Conservation (phyloP, 164 flowering plant species). For the Akebia trifoliata region DNA sequence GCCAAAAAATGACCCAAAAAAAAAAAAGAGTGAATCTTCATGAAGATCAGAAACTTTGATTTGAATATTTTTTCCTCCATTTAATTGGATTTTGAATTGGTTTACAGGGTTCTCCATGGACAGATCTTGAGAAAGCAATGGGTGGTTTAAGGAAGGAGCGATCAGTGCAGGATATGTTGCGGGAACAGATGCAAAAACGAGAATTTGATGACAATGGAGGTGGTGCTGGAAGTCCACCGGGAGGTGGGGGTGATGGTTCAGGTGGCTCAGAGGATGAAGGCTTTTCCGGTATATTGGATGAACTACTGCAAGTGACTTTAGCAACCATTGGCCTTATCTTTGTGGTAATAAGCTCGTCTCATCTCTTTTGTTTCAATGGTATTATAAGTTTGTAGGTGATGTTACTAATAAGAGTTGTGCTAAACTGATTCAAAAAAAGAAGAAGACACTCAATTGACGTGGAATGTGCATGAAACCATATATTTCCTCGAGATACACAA, state of each 20-base stretch:
- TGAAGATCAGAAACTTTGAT: neutral
- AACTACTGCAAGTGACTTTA: conserved; percentile 60
- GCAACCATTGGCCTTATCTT: conserved; percentile 61
- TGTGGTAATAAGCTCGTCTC: conserved; percentile 38
- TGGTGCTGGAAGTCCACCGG: conserved; percentile 26
- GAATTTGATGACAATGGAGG: conserved; percentile 56
- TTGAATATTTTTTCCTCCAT: neutral
- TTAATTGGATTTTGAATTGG: neutral
- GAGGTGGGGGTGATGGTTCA: conserved; percentile 34
- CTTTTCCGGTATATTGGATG: conserved; percentile 42
- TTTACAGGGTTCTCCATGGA: conserved; percentile 62
- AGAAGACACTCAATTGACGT: too few relatives aligned
- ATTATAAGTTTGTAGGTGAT: neutral
- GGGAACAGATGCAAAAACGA: conserved; percentile 55
- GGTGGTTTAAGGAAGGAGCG: conserved; percentile 41
- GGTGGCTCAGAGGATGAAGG: conserved; percentile 60
- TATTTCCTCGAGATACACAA: too few relatives aligned
- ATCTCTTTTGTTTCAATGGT: neutral
- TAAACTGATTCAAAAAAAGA: too few relatives aligned
- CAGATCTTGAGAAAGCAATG: conserved; percentile 50
- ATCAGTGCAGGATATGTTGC: conserved; percentile 56
- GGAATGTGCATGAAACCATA: too few relatives aligned
- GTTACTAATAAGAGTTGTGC: neutral
- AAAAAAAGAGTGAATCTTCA: neutral
- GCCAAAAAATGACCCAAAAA: too few relatives aligned